phyloP scores from a whole-genome alignment of 257 asterid genomes.

The Solanum peruvianum region DNA sequence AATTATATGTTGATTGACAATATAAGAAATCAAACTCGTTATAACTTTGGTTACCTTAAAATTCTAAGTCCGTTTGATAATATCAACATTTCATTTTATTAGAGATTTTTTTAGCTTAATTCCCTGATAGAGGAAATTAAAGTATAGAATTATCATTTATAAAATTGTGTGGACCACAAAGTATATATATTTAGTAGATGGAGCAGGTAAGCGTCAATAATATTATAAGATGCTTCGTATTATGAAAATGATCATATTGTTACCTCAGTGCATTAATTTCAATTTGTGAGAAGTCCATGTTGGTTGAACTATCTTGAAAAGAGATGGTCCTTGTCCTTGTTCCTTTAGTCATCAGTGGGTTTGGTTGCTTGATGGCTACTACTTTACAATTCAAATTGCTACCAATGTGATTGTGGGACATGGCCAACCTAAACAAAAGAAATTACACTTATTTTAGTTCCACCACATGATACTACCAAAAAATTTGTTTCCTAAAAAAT shows the following conservation, averaged over 20 bases:
- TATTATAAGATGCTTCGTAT: neutral
- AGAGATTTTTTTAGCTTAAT: neutral
- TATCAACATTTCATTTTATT: neutral
- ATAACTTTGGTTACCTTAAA: neutral
- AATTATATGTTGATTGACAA: no score
- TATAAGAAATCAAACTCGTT: no score
- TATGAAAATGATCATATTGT: neutral
- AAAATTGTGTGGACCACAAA: neutral
- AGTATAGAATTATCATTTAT: neutral
- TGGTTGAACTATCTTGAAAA: constrained; percentile 33
- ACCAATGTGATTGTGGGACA: constrained; percentile 32
- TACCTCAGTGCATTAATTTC: constrained; percentile 63
- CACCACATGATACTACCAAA: neutral
- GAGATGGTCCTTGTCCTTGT: constrained; percentile 27
- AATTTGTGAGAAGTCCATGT: constrained; percentile 78
- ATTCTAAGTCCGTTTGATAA: neutral
- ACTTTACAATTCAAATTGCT: constrained; percentile 56
- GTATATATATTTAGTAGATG: neutral
- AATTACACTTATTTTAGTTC: neutral
- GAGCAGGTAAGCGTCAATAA: constrained; percentile 1
- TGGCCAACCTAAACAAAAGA: constrained; percentile 34
- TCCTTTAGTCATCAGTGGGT: constrained; percentile 20
- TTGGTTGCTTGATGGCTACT: constrained; percentile 64
- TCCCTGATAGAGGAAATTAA: neutral
- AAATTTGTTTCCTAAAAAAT: no score